A percentile compares a stretch with the other conserved stretches of the same genome.
These are phyloP conservation scores for Carex kokanica DNA, from an alignment of 176 grass and related monocot species.

Conservation along the genomic window DNA sequence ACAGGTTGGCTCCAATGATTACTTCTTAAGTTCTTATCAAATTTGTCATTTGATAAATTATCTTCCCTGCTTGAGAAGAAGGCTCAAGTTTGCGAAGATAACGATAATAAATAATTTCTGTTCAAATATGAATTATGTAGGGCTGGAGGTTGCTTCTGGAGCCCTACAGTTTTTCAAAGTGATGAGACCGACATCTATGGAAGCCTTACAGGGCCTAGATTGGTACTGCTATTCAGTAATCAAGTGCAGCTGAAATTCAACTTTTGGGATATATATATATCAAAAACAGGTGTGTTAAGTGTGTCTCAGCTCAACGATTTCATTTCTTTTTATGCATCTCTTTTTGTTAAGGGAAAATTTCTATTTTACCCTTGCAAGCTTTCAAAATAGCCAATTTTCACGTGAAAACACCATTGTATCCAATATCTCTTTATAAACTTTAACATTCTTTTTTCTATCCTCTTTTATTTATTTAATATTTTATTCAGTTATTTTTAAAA, in stretches of 20 bases:
- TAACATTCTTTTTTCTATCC: too few relatives aligned
- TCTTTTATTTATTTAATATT: too few relatives aligned
- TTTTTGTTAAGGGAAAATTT: not conserved
- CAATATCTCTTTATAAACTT: too few relatives aligned
- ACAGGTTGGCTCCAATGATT: not conserved
- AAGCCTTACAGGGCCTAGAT: not conserved
- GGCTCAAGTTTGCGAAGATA: not conserved
- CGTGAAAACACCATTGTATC: too few relatives aligned
- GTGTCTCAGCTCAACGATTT: not conserved
- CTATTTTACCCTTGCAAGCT: too few relatives aligned
- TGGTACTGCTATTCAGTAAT: not conserved
- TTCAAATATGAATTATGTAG: not conserved
- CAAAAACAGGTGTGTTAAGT: not conserved
- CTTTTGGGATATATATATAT: not conserved
- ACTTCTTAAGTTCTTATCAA: not conserved
- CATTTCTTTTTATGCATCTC: not conserved
- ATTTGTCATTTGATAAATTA: conserved; percentile 6
- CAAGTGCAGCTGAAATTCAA: not conserved
- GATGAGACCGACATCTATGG: not conserved
- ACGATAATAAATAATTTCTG: not conserved
- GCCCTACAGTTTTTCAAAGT: not conserved
- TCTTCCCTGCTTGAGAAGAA: not conserved
- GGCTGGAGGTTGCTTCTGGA: not conserved
- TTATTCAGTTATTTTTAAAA: too few relatives aligned
- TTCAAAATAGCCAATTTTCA: too few relatives aligned